Conservation (phyloP, 1,284 basidiomycete genomes). For the Porodaedalea pini region DNA sequence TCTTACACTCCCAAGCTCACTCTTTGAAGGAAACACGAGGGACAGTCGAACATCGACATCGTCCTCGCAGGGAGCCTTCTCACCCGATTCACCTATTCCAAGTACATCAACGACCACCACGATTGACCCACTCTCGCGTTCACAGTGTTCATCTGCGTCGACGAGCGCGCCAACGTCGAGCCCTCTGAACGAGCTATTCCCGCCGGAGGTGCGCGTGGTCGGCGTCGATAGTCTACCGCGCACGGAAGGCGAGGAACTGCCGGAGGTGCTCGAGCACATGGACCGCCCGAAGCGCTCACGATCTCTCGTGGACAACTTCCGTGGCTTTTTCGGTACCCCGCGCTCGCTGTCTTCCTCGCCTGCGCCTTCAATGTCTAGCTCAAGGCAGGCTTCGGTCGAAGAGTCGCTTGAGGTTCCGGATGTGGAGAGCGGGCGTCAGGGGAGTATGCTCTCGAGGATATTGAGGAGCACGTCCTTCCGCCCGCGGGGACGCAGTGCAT, state of each 20-base stretch:
- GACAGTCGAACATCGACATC: constrained; percentile 4
- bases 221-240: constrained; percentile 12
- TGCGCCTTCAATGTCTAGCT: constrained; percentile 17
- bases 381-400: constrained; percentile 5
- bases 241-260: not conserved
- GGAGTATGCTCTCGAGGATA: constrained; percentile 7
- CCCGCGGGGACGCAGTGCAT: constrained; percentile 1
- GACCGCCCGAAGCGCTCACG: constrained; percentile 41
- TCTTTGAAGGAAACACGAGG: constrained; percentile 4
- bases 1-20: constrained; percentile 12
- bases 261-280: constrained; percentile 19
- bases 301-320: constrained; percentile 49
- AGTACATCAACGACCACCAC: not conserved
- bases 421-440: not conserved
- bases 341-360: constrained; percentile 33
- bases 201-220: constrained; percentile 26
- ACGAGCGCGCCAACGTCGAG: constrained; percentile 32
- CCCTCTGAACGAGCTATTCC: constrained; percentile 2
- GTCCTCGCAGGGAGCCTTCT: not conserved
- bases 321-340: constrained; percentile 37
- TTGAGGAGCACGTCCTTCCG: constrained; percentile 1
- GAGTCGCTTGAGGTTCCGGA: constrained; percentile 5
- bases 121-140: constrained; percentile 30
- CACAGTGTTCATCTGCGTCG: constrained; percentile 45
- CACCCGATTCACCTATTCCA: constrained; percentile 8